These are phyloP conservation scores for Phoenix roebelenii DNA, from an alignment of 176 grass and related monocot genomes.

Conservation along the genomic window DNA sequence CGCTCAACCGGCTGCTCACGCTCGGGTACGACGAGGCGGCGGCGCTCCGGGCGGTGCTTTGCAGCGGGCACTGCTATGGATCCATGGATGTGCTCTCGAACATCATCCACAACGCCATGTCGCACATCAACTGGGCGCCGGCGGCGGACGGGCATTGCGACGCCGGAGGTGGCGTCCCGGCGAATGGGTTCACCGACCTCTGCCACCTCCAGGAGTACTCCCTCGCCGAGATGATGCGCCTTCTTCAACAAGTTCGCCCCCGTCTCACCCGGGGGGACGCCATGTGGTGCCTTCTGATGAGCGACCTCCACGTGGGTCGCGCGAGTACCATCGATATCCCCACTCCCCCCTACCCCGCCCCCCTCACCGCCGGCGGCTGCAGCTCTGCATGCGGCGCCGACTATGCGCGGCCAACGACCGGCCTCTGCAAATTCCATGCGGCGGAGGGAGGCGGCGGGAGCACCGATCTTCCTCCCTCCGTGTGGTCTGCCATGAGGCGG, in stretches of 20 bases:
- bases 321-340: slow-evolving; percentile 38
- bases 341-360: slow-evolving; percentile 7
- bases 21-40: slow-evolving; percentile 54
- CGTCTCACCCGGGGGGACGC: slow-evolving; percentile 68
- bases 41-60: slow-evolving; percentile 67
- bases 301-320: slow-evolving; percentile 69
- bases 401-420: background rate
- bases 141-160: slow-evolving; percentile 3
- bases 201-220: slow-evolving; percentile 86
- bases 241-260: slow-evolving; percentile 64
- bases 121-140: slow-evolving; percentile 40
- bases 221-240: slow-evolving; percentile 68
- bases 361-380: background rate
- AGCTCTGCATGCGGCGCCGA: slow-evolving; percentile 9
- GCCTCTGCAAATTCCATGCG: slow-evolving; percentile 11
- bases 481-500: slow-evolving; percentile 1
- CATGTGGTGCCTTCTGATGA: slow-evolving; percentile 95
- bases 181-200: slow-evolving; percentile 63
- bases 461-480: slow-evolving; percentile 4
- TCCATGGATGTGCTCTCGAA: slow-evolving; percentile 58
- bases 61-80: slow-evolving; percentile 78
- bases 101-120: slow-evolving; percentile 62
- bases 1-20: slow-evolving; percentile 46
- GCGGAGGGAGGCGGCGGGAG: slow-evolving; percentile 16
- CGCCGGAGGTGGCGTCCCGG: background rate